Evolutionary conservation across 768 basidiomycete species (phyloP).

Genomic region (Lentinula guzmanii): DNA sequence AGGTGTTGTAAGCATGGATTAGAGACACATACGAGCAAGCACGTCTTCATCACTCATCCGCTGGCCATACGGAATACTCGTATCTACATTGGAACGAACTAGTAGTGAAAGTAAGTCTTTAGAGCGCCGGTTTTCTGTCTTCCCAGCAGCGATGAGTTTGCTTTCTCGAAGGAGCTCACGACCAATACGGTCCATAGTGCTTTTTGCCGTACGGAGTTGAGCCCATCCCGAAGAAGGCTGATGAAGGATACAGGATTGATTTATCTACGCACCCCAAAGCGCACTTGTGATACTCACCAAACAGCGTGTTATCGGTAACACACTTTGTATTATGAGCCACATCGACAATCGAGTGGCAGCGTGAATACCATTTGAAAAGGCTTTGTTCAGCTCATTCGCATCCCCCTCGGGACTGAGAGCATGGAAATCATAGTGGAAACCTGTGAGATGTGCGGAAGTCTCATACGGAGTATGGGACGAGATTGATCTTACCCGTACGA

Average conservation of each 20-base stretch:
- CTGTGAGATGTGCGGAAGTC: slow-evolving; percentile 4
- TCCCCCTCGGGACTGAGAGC: slow-evolving; percentile 20
- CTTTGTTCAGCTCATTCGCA: slow-evolving; percentile 23
- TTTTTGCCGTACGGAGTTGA: slow-evolving; percentile 22
- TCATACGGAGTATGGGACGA: too few relatives aligned
- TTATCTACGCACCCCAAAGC: slow-evolving; percentile 37
- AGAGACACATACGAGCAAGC: slow-evolving; percentile 14
- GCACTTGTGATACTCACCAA: slow-evolving; percentile 8
- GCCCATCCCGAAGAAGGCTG: slow-evolving; percentile 26
- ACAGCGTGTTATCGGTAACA: not conserved
- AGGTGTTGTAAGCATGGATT: too few relatives aligned
- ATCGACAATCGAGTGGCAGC: slow-evolving; percentile 1
- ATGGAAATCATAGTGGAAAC: slow-evolving; percentile 27
- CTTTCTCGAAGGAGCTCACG: slow-evolving; percentile 29
- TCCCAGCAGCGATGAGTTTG: slow-evolving; percentile 21
- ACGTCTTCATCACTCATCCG: slow-evolving; percentile 44
- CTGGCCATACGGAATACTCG: slow-evolving; percentile 37
- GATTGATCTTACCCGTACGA: slow-evolving; percentile 28
- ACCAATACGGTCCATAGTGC: slow-evolving; percentile 31
- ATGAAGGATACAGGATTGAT: slow-evolving; percentile 46
- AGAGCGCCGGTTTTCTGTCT: slow-evolving; percentile 17
- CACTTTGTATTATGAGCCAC: slow-evolving; percentile 15
- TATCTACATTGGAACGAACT: slow-evolving; percentile 44
- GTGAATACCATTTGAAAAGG: slow-evolving; percentile 25
- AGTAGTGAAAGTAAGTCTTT: slow-evolving; percentile 42